Conservation (phyloP, 2,329 filamentous ascomycete species). For the Sphaceloma murrayae region DNA sequence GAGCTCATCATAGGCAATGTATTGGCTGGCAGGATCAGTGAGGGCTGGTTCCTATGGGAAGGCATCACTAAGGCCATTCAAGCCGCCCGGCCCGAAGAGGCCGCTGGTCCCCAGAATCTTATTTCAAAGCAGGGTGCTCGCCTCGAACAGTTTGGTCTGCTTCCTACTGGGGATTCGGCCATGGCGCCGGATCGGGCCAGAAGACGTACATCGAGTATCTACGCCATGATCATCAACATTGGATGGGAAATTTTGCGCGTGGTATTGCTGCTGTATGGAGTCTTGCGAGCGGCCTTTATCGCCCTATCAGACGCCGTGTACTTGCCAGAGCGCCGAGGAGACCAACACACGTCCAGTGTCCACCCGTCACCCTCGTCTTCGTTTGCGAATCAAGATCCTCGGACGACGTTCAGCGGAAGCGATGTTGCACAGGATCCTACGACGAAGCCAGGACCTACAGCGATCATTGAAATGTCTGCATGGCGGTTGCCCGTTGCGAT, state of each 20-base stretch:
- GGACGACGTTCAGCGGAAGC: conserved; percentile 12
- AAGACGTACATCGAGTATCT: background rate
- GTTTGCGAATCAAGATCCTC: conserved; percentile 23
- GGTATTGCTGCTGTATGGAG: conserved; percentile 40
- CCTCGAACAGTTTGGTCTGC: conserved; percentile 49
- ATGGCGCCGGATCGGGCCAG: conserved; percentile 10
- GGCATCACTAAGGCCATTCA: conserved; percentile 62
- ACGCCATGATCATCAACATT: conserved; percentile 6
- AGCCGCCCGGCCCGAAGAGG: conserved; percentile 27
- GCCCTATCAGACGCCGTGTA: conserved; percentile 60
- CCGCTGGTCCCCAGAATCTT: conserved; percentile 21
- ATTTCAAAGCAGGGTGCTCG: conserved; percentile 29
- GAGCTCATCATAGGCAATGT: conserved; percentile 81
- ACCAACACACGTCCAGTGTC: conserved; percentile 9
- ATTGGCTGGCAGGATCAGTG: conserved; percentile 67
- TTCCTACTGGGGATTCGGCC: conserved; percentile 30
- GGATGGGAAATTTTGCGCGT: conserved; percentile 45
- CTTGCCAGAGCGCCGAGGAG: conserved; percentile 45
- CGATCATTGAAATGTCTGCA: conserved; percentile 65
- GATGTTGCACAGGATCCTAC: conserved; percentile 14
- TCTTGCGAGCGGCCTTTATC: conserved; percentile 54
- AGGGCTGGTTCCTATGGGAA: conserved; percentile 86
- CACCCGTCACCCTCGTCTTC: conserved; percentile 8
- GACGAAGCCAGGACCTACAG: conserved; percentile 33
- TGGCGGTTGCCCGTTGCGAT: conserved; percentile 67